Evolutionary conservation across 106 monocot genomes (phyloP).

Genomic region (Ottelia alismoides): DNA sequence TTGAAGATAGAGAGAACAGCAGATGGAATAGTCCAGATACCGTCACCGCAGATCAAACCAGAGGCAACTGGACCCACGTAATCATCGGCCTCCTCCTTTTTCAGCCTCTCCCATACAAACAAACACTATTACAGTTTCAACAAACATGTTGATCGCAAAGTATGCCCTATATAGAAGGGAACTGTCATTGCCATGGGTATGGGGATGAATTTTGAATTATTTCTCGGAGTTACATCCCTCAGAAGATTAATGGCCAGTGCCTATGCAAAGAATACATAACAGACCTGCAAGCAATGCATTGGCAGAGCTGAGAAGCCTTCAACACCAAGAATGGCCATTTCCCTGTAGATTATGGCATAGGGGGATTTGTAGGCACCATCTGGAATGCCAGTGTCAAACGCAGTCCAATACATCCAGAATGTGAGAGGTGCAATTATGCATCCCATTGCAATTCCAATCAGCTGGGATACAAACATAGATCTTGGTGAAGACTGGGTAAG

Average conservation of each 20-base stretch:
- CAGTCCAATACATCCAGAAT: conserved; percentile 82
- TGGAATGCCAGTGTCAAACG: conserved; percentile 61
- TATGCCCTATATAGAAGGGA: conserved; percentile 88
- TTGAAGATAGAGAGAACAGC: conserved; percentile 52
- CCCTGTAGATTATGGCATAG: conserved; percentile 64
- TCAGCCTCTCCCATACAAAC: conserved; percentile 68
- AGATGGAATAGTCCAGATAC: conserved; percentile 83
- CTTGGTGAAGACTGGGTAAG: conserved; percentile 67
- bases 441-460: conserved; percentile 62
- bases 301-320: conserved; percentile 77
- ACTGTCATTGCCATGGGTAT: conserved; percentile 88
- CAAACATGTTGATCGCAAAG: conserved; percentile 85
- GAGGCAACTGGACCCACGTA: conserved; percentile 72
- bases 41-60: conserved; percentile 83
- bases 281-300: conserved; percentile 59
- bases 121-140: conserved; percentile 62
- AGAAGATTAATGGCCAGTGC: conserved; percentile 42
- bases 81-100: conserved; percentile 50
- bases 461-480: conserved; percentile 77
- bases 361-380: conserved; percentile 72
- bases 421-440: conserved; percentile 72
- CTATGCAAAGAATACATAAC: conserved; percentile 38
- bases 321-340: conserved; percentile 80
- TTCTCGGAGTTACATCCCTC: conserved; percentile 33
- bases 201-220: conserved; percentile 39